Evolutionary conservation across 1,284 basidiomycete species (phyloP).

Genomic region (Phenoliferia sp.): DNA sequence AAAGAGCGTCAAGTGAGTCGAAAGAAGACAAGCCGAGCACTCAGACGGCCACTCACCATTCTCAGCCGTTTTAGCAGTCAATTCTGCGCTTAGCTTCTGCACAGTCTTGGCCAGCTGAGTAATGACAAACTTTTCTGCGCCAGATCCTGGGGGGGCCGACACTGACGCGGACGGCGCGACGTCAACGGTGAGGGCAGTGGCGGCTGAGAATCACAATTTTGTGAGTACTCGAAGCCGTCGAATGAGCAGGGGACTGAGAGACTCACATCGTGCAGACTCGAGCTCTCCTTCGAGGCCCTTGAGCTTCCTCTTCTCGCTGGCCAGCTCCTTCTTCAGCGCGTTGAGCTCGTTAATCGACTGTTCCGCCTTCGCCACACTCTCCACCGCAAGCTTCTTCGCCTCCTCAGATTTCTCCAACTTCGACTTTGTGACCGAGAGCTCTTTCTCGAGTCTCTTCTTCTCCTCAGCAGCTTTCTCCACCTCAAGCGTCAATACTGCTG

Average conservation of each 20-base stretch:
- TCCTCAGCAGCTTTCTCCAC: not conserved
- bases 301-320: not conserved
- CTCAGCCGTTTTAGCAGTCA: not conserved
- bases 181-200: not conserved
- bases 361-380: not conserved
- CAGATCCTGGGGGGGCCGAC: not conserved
- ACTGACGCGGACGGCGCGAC: not conserved
- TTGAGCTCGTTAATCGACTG: not conserved
- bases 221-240: not conserved
- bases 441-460: not conserved
- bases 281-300: not conserved
- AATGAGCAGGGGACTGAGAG: too few relatives aligned
- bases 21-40: too few relatives aligned
- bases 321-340: not conserved
- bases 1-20: too few relatives aligned
- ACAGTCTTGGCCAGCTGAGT: not conserved
- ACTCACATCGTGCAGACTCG: not conserved
- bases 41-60: not conserved
- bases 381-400: not conserved
- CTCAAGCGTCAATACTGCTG: not conserved
- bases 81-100: not conserved
- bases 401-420: not conserved
- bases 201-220: not conserved
- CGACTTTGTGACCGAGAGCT: not conserved
- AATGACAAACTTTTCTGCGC: not conserved